Evolutionary conservation across 306 rosid species (phyloP), one percentile per base, ranked within the genome.

Genomic region (Canavalia ensiformis): DNA sequence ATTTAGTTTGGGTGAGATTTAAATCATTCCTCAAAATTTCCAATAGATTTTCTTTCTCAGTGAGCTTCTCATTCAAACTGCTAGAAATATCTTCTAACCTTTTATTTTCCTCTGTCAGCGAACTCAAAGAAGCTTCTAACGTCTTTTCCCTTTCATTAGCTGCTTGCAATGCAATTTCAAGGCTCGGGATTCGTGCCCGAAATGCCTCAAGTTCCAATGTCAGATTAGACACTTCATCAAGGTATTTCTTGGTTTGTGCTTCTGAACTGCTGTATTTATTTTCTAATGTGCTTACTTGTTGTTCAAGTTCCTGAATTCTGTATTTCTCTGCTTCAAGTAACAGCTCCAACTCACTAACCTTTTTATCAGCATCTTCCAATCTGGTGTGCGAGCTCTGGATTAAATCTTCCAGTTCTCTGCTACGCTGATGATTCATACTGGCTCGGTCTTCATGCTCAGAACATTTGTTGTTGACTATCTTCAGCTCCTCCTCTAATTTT

Each of bases 281-380:
- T 71, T 92, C 98, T 77, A 93, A 81, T 1, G 84, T 34, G 79
- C 85, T 87, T 81, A 87, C 78, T 77, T 93, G 98, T 76, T 92
- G 97, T 78, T 96, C 97, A 6, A 96, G 98, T 79, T 93, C 99
- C 76, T 88, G 94, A 78, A 96, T 93, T 90, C 98, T 90, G 82
- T 88, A 89, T 82, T 90, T 93, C 78, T 93, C 98, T 8, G 98
- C 88, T 85, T 92, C 95, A 47, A 96, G 93, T 56, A 96, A 84
- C 82, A 90, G 84, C 88, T 92, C 99, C 84, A 96, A 86, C 78
- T 96, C 97, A 39, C 91, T 89, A 44, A 10, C 94, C 86, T 81
- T 91, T 86, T 91, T 91, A 71, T 84, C 79, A 55, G 94, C 78
- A 76, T 80, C 94, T 79, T 89, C 96, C 56, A 73, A 83, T 85